Base-by-base conservation (phyloP, 441 rosid genomes). In the Viola pubescens region DNA sequence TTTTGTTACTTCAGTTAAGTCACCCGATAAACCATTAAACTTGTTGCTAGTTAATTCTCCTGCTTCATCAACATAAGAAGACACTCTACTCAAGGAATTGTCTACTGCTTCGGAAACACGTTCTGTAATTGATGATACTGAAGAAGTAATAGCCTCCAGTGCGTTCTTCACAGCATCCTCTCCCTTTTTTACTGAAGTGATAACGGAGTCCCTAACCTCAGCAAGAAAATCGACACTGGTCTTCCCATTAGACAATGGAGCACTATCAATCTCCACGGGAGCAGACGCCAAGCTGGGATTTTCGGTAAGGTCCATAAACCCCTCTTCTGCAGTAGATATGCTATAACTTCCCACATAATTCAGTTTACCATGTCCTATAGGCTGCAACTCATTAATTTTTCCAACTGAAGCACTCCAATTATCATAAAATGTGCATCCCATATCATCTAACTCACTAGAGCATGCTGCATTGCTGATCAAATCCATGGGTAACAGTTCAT, bases 61-160 rank as follows among this genome's bases (percentile, higher is more conserved):
- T 2, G 85, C 71, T 71, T 81, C 82, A 68, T 88, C 81, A 48
- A 71, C 69, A 52, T 77, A 59, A 48, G 95, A 79, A 65, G 77
- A 80, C 55, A 70, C 79, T 48, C 62, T 57, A 70, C 67, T 73
- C 45, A 77, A 58, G 70, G 79, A 78, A 69, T 56, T 71, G 48
- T 94, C 91, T 53, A 83, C 72, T n/a, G 62, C 78, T 73, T 82
- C 82, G 49, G 83, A 82, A 69, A 85, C 91, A 75, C 72, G 67
- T 74, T 83, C 80, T 1, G 65, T 73, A 53, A 85, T 68, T 42
- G 88, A 79, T 56, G 83, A 70, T 70, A 83, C 46, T 0, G 87
- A 82, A 26, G 96, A 78, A 46, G 80, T 68, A 54, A 85, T 50
- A 46, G 75, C 65, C 52, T 86, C 94, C 63, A 90, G 64, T 61